Evolutionary conservation across 768 basidiomycete species (phyloP), one percentile per base, ranked within the genome.

Genomic region (Pleurotus djamor): DNA sequence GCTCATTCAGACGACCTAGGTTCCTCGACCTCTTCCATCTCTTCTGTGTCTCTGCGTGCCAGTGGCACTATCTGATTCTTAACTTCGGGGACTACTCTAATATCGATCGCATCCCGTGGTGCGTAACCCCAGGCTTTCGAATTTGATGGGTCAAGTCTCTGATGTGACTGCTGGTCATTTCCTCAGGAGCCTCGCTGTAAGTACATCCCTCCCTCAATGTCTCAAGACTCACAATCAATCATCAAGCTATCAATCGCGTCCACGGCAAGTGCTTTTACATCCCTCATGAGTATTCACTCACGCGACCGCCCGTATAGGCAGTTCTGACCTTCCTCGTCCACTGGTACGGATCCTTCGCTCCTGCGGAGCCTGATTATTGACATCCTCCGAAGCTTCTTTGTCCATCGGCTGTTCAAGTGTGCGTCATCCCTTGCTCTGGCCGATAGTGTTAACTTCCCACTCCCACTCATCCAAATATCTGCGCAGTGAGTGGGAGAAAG

Each of bases 321-420:
- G 47, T 32, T 36, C 21, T 59, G 7, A 59, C 58, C 5, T 59
- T 59, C 58, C 58, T 59, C 38, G 58, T 59, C 14, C 58, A 59
- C 16, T 43, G 58, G 58, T 59, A 52, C 14, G 58, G 13, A 13
- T 28, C 5, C 38, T 9, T 33, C 49, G 49, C 7, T 33, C 28
- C 21, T 28, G 4, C 17, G 10, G 2, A 50, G 10, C 6, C 49
- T 50, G 16, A 50, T 33, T 7, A 17, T n/a, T 16, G 8, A 13
- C 33, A 17, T 12, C 38, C 7, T 32, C 4, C 12, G 1, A 58
- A 77, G 73, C 34, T 76, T 76, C 68, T 74, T 76, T 47, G 72
- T 74, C 13, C 70, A 73, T 45, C 65, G 79, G 7, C 76, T 80
- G 28, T 75, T 71, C 59, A 68, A 68, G 64, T 63, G 78, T 79